Evolutionary conservation across 176 grass and related monocot species (phyloP), one percentile per base, ranked within the genome.

Genomic region (Zea mays): DNA sequence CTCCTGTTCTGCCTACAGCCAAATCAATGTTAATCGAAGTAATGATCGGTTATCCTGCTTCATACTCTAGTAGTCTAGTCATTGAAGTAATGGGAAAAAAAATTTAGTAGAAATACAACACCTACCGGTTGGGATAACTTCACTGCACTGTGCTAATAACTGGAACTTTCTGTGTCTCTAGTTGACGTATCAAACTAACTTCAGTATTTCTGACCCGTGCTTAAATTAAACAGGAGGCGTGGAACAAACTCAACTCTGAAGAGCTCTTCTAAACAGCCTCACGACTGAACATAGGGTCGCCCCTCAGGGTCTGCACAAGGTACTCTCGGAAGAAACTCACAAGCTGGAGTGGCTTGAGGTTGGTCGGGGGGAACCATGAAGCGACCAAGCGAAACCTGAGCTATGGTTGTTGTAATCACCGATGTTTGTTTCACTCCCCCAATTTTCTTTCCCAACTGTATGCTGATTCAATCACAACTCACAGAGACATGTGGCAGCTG

Each of bases 201-300:
- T 76, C 41, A 75, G 16, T 58, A 58, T 84, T 65, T 35, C 35
- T 76, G 5, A 20, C 80, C 37, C 65, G 8, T 42, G 42, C 38
- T 77, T 84, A 19, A 68, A 77, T 27, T 51, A 75, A 90, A 87
- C 84, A 90, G 88, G 88, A 90, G 52, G 84, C 88, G 1, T 90
- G 88, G 88, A 90, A 87, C 77, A 90, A 90, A 83, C 84, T 90
- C 60, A 90, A 90, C 65, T 90, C 88, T 15, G 88, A 90, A 87
- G 88, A 90, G 54, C 88, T 90, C 60, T 90, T 90, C 84, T 89
- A 85, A 66, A 51, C 8, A 44, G 27, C 54, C 60, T 62, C 3
- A 6, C 42, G 48, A 39, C 49, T 56, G 71, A 49, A 55, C 6
- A n/a, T 48, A 46, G 63, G 12, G n/a, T 35, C 3, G 3, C 81